Percentiles rank a stretch among this genome's conserved stretches.
phyloP scores from a whole-genome alignment of 768 basidiomycete genomes.

The Saitozyma sp. region DNA sequence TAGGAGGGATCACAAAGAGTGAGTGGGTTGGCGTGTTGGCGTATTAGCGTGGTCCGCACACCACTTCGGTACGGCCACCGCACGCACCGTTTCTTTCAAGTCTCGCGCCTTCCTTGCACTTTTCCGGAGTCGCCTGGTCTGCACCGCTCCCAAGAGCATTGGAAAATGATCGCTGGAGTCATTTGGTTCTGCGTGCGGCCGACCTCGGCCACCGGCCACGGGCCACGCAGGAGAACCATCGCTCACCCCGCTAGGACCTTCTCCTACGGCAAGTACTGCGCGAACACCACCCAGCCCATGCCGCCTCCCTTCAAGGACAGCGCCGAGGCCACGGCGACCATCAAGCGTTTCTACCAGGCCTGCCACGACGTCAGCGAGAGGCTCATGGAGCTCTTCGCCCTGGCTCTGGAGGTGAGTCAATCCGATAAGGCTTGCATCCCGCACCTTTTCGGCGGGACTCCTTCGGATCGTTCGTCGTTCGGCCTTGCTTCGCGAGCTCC shows the following conservation, averaged over 20 bases:
- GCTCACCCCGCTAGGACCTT: slow-evolving; percentile 11
- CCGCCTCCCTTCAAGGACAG: slow-evolving; percentile 13
- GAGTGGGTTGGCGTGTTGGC: neutral
- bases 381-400: slow-evolving; percentile 21
- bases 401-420: slow-evolving; percentile 19
- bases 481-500: too few relatives aligned
- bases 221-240: neutral
- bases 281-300: slow-evolving; percentile 11
- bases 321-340: neutral
- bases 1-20: slow-evolving; percentile 24
- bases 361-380: slow-evolving; percentile 22
- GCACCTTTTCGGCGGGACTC: too few relatives aligned
- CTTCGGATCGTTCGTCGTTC: too few relatives aligned
- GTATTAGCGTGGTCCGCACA: neutral
- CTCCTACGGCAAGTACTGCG: slow-evolving; percentile 19
- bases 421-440: too few relatives aligned
- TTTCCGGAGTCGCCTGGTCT: too few relatives aligned
- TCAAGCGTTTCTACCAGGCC: slow-evolving; percentile 17
- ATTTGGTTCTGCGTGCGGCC: too few relatives aligned
- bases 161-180: too few relatives aligned
- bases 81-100: too few relatives aligned
- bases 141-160: too few relatives aligned
- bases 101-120: too few relatives aligned
- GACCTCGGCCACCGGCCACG: too few relatives aligned
- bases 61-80: too few relatives aligned